These are phyloP conservation scores for Heimioporus retisporus DNA, from an alignment of 1,284 basidiomycete genomes.

Conservation along the genomic window DNA sequence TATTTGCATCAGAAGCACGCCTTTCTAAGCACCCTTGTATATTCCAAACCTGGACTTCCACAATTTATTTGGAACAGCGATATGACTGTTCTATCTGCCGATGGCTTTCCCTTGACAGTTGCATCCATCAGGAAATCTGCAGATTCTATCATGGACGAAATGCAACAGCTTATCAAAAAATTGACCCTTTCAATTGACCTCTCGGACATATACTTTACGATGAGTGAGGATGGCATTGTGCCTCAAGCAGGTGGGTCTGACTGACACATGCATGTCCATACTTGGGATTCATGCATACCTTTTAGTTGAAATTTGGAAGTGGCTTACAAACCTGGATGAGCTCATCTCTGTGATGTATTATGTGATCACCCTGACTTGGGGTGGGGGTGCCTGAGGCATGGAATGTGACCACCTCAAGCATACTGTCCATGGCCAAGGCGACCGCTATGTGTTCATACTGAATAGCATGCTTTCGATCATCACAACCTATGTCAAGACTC, in stretches of 20 bases:
- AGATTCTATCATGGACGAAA: neutral
- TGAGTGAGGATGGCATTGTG: neutral
- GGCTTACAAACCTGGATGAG: conserved; percentile 5
- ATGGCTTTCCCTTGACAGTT: neutral
- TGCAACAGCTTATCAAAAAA: neutral
- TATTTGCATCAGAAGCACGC: conserved; percentile 16
- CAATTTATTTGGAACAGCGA: conserved; percentile 9
- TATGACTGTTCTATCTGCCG: conserved; percentile 1
- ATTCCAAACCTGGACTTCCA: conserved; percentile 8
- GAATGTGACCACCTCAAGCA: conserved; percentile 18
- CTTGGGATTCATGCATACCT: neutral
- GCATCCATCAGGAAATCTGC: neutral
- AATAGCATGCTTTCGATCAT: neutral
- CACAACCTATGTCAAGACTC: conserved; percentile 7
- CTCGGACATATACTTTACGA: too few relatives aligned
- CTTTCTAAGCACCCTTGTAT: neutral
- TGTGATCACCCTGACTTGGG: conserved; percentile 3
- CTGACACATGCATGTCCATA: neutral
- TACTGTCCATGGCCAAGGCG: conserved; percentile 5
- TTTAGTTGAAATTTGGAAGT: neutral
- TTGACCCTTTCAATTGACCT: neutral
- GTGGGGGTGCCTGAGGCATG: conserved; percentile 14
- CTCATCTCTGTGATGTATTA: conserved; percentile 17
- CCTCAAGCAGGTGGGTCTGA: neutral
- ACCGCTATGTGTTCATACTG: conserved; percentile 12